A percentile compares a stretch with the other conserved stretches of the same genome.
Evolutionary conservation across 2,329 filamentous ascomycete species (phyloP).

Genomic region (Phyllosticta paracitricarpa): DNA sequence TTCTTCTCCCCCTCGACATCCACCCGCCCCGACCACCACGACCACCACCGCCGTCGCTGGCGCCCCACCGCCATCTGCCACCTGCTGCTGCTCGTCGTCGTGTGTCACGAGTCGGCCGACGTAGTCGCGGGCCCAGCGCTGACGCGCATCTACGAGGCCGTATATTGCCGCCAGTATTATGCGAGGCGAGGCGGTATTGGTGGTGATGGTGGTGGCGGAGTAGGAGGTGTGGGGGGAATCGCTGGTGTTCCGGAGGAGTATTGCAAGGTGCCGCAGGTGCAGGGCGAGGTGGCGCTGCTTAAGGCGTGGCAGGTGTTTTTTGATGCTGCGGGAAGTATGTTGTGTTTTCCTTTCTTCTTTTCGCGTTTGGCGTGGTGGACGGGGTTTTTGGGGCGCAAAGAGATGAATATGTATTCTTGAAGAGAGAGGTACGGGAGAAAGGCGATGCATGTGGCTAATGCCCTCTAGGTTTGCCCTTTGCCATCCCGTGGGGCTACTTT

Average conservation of each 20-base stretch:
- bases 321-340: slow-evolving; percentile 37
- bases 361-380: neutral
- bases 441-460: neutral
- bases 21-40: neutral
- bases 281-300: slow-evolving; percentile 43
- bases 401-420: no score
- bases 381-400: no score
- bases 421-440: slow-evolving; percentile 6
- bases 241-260: slow-evolving; percentile 27
- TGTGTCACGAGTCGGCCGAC: slow-evolving; percentile 36
- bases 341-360: neutral
- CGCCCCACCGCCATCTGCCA: slow-evolving; percentile 12
- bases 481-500: slow-evolving; percentile 25
- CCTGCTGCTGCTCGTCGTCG: slow-evolving; percentile 28
- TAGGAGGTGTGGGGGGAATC: neutral
- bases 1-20: no score
- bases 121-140: slow-evolving; percentile 31
- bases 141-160: slow-evolving; percentile 43
- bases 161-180: slow-evolving; percentile 43
- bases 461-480: slow-evolving; percentile 17
- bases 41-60: neutral
- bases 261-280: slow-evolving; percentile 43
- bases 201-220: slow-evolving; percentile 15
- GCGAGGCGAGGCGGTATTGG: slow-evolving; percentile 27
- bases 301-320: slow-evolving; percentile 38